Conservation (phyloP, 169 alveolate species). For the Babesia microti region DNA sequence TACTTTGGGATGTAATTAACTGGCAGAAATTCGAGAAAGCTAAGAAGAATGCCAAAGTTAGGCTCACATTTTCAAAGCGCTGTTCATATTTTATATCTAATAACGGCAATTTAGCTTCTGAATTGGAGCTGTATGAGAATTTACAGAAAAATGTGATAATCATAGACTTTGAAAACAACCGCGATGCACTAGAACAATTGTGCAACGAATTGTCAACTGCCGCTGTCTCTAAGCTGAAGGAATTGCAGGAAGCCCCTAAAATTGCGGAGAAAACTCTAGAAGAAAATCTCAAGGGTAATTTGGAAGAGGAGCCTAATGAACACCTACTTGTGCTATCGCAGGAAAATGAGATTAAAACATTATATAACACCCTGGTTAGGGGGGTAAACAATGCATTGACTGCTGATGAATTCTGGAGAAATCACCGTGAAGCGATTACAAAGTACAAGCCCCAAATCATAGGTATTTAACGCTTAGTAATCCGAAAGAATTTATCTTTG, state of each 20-base stretch:
- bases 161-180: conserved; percentile 26
- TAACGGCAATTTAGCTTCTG: not conserved
- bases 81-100: conserved; percentile 3
- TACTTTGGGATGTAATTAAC: conserved; percentile 44
- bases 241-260: not conserved
- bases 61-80: conserved; percentile 49
- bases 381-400: conserved; percentile 17
- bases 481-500: too few species aligned
- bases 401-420: conserved; percentile 40
- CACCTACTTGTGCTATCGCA: conserved; percentile 8
- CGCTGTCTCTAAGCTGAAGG: not conserved
- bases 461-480: too few species aligned
- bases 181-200: conserved; percentile 26
- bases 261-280: not conserved
- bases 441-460: conserved; percentile 11
- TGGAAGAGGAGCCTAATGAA: conserved; percentile 6
- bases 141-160: conserved; percentile 33
- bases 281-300: not conserved
- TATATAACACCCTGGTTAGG: conserved; percentile 23
- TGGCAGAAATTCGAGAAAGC: conserved; percentile 60
- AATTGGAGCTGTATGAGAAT: conserved; percentile 10
- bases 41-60: conserved; percentile 51
- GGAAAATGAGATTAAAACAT: conserved; percentile 2
- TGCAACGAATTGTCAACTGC: conserved; percentile 8
- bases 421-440: conserved; percentile 22